Percentiles rank a stretch among this genome's conserved stretches.
Conservation (phyloP, 768 basidiomycete species). For the Rubroboletus pulcherrimus region DNA sequence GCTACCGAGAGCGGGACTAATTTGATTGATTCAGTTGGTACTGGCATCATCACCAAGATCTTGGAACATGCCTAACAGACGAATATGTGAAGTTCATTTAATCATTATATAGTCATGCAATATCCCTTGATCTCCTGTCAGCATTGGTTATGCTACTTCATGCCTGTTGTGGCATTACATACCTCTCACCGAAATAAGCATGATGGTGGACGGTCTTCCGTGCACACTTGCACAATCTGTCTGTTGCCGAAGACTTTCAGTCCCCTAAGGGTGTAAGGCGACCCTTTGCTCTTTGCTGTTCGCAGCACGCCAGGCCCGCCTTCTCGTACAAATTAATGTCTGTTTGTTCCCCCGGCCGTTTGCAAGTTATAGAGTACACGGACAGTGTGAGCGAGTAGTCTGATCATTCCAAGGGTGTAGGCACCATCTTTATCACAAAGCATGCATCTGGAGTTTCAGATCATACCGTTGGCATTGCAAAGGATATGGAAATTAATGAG, state of each 20-base stretch:
- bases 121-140: conserved; percentile 22
- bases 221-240: not conserved
- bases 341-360: no score
- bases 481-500: not conserved
- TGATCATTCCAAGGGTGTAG: not conserved
- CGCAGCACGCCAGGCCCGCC: no score
- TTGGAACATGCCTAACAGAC: conserved; percentile 39
- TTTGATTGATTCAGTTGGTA: conserved; percentile 60
- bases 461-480: not conserved
- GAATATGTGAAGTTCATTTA: conserved; percentile 11
- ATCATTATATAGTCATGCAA: conserved; percentile 17
- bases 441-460: not conserved
- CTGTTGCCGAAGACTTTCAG: not conserved
- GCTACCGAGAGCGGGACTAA: conserved; percentile 10
- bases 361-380: no score
- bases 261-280: not conserved
- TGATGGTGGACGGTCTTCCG: not conserved
- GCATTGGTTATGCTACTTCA: conserved; percentile 12
- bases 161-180: not conserved
- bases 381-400: no score
- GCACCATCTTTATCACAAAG: not conserved
- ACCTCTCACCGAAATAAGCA: not conserved
- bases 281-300: not conserved
- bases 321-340: no score
- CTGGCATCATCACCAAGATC: conserved; percentile 90